Percentiles rank a stretch among this genome's conserved stretches.
Evolutionary conservation across 768 basidiomycete species (phyloP).

Genomic region (Rhizopogon sp.): DNA sequence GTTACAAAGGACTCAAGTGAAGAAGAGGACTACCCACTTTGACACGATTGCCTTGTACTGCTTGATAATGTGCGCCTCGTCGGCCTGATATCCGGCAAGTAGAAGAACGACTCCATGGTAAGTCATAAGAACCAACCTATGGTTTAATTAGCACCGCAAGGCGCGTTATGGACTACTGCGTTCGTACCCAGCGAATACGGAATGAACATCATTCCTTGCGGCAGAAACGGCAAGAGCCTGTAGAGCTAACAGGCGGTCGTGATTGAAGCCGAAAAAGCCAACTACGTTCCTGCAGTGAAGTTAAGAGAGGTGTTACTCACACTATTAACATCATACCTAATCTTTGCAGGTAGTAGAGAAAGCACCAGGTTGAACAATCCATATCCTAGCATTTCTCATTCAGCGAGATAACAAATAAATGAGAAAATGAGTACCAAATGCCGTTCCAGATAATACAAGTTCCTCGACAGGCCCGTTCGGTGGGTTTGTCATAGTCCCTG

Average conservation of each 20-base stretch:
- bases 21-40: slow-evolving; percentile 34
- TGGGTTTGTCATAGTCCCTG: slow-evolving; percentile 18
- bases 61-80: slow-evolving; percentile 57
- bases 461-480: slow-evolving; percentile 63
- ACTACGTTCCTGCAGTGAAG: slow-evolving; percentile 51
- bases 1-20: not conserved
- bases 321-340: slow-evolving; percentile 42
- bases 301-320: not conserved
- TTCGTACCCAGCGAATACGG: slow-evolving; percentile 68
- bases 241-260: slow-evolving; percentile 64
- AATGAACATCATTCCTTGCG: slow-evolving; percentile 62
- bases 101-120: slow-evolving; percentile 71
- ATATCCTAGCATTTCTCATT: slow-evolving; percentile 28
- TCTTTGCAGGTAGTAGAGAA: slow-evolving; percentile 65
- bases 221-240: slow-evolving; percentile 67
- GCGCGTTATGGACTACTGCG: not conserved
- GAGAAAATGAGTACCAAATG: slow-evolving; percentile 53
- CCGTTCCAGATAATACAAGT: slow-evolving; percentile 67
- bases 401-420: not conserved
- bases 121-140: slow-evolving; percentile 73
- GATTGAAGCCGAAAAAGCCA: slow-evolving; percentile 72
- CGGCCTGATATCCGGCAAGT: slow-evolving; percentile 70
- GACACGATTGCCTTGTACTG: slow-evolving; percentile 65
- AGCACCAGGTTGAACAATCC: slow-evolving; percentile 80
- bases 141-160: slow-evolving; percentile 1